phyloP scores from a whole-genome alignment of 176 grass and related monocot genomes.

The Alopecurus myosuroides region DNA sequence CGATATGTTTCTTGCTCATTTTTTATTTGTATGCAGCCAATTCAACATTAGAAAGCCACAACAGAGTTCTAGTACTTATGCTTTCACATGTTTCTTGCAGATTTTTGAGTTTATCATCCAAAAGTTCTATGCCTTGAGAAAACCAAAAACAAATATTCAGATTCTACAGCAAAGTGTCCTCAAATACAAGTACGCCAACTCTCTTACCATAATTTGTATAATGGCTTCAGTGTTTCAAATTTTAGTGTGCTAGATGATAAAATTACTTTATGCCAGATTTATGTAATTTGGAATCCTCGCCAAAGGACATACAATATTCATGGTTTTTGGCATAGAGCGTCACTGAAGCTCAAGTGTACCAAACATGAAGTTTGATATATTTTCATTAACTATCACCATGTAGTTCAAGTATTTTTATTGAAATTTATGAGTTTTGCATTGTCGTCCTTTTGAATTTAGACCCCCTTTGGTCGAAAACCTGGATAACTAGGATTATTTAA shows the following conservation, averaged over 20 bases:
- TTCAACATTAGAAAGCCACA: slow-evolving; percentile 4
- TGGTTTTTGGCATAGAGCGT: not conserved
- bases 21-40: not conserved
- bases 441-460: not conserved
- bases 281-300: slow-evolving; percentile 1
- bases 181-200: slow-evolving; percentile 90
- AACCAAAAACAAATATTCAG: slow-evolving; percentile 99
- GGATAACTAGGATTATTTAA: slow-evolving; percentile 10
- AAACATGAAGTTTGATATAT: not conserved
- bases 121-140: slow-evolving; percentile 97
- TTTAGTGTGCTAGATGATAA: not conserved
- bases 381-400: not conserved
- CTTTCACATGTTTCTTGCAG: slow-evolving; percentile 47
- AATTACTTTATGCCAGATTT: not conserved
- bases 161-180: slow-evolving; percentile 95
- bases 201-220: not conserved
- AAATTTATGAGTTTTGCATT: not conserved
- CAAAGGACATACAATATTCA: not conserved
- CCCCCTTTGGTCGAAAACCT: not conserved
- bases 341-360: not conserved
- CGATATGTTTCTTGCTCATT: not conserved
- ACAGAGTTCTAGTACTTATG: slow-evolving; percentile 19
- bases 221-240: not conserved
- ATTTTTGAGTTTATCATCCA: slow-evolving; percentile 93
- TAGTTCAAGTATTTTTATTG: not conserved